A percentile compares a stretch with the other conserved stretches of the same genome.
Conservation (phyloP, 2,329 filamentous ascomycete species). For the Colletotrichum simmondsii region DNA sequence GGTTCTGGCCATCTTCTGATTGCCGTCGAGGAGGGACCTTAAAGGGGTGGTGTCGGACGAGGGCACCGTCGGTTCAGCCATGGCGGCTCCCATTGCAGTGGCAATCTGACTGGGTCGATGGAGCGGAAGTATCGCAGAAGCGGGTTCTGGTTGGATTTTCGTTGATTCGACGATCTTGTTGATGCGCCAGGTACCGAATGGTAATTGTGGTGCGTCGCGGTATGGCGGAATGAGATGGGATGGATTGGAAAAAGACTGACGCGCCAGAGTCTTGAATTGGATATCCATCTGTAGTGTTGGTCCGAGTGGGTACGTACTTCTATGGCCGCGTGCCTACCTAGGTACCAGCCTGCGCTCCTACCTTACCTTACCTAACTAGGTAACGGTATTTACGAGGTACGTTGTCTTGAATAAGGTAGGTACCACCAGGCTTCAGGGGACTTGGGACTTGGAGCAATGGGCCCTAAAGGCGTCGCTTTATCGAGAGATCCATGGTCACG, state of each 20-base stretch:
- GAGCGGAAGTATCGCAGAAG: background rate
- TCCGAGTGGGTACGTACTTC: background rate
- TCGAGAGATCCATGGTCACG: no score
- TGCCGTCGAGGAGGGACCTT: slow-evolving; percentile 51
- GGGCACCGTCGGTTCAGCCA: slow-evolving; percentile 38
- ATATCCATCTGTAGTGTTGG: no score
- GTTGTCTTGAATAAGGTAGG: no score
- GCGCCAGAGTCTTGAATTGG: background rate
- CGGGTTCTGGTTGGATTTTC: background rate
- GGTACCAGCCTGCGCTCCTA: background rate
- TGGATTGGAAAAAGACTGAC: background rate
- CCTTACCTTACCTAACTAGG: no score
- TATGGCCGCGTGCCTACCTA: background rate
- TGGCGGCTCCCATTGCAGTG: slow-evolving; percentile 42
- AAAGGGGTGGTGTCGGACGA: slow-evolving; percentile 42
- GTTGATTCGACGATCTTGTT: background rate
- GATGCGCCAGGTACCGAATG: background rate
- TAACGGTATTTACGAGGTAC: no score
- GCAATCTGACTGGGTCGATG: background rate
- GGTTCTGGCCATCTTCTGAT: slow-evolving; percentile 52
- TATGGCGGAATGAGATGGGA: background rate
- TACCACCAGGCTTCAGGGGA: no score
- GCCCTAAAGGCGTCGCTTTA: no score
- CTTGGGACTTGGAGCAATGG: no score
- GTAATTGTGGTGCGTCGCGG: background rate